A percentile compares a stretch with the other conserved stretches of the same genome.
These are phyloP conservation scores for Pittosporum tobira DNA, from an alignment of 129 eudicot genomes.

Conservation along the genomic window DNA sequence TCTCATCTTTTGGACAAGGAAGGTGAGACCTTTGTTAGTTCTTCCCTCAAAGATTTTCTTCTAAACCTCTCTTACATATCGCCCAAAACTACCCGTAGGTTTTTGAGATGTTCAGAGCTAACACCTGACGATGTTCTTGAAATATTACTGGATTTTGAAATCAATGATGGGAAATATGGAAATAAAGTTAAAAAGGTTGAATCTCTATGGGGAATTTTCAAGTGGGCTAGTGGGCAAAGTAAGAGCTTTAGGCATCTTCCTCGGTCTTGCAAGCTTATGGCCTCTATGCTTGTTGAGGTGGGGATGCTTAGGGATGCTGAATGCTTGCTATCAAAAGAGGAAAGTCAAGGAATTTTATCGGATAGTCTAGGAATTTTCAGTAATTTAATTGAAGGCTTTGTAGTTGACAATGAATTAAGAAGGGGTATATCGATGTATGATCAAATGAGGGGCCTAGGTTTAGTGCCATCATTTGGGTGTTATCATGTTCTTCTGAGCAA, in stretches of 20 bases:
- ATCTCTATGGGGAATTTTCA: slow-evolving; percentile 67
- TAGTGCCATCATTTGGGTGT: slow-evolving; percentile 43
- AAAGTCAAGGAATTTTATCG: slow-evolving; percentile 45
- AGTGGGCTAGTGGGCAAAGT: slow-evolving; percentile 41
- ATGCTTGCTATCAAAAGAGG: slow-evolving; percentile 38
- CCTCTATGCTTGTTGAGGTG: slow-evolving; percentile 47
- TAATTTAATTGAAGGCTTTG: slow-evolving; percentile 63
- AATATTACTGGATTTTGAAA: slow-evolving; percentile 47
- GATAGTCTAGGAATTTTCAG: slow-evolving; percentile 46
- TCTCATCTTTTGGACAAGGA: slow-evolving; percentile 17
- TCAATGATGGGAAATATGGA: slow-evolving; percentile 21
- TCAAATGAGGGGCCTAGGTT: slow-evolving; percentile 43
- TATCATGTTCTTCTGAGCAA: slow-evolving; percentile 36
- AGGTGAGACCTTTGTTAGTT: slow-evolving; percentile 11
- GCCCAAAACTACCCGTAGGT: slow-evolving; percentile 54
- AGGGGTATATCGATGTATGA: slow-evolving; percentile 37
- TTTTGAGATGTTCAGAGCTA: slow-evolving; percentile 39
- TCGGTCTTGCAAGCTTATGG: slow-evolving; percentile 54
- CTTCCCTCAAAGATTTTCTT: slow-evolving; percentile 32
- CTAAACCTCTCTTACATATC: slow-evolving; percentile 32
- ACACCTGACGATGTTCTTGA: slow-evolving; percentile 60
- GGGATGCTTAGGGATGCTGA: slow-evolving; percentile 63
- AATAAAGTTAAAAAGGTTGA: slow-evolving; percentile 44
- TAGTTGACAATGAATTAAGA: slow-evolving; percentile 35
- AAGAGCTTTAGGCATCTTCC: slow-evolving; percentile 43